A percentile compares a stretch with the other conserved stretches of the same genome.
Conservation (phyloP, 2,329 filamentous ascomycete species). For the Pseudomassariella vexata region DNA sequence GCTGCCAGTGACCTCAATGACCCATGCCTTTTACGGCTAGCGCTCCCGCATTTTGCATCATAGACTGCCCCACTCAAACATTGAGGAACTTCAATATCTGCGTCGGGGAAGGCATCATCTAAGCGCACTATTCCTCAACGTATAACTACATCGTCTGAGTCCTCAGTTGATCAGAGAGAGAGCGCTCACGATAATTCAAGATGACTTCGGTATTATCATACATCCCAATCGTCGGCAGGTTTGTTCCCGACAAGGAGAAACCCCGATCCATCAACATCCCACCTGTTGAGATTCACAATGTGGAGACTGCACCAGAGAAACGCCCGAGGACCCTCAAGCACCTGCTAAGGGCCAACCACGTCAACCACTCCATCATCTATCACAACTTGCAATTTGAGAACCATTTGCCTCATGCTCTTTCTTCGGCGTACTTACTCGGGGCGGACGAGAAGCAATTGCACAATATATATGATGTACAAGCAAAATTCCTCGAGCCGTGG, state of each 20-base stretch:
- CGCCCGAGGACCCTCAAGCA: conserved; percentile 81
- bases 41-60: conserved; percentile 7
- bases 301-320: conserved; percentile 77
- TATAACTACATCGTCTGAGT: too few species aligned
- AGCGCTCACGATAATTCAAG: conserved; percentile 3
- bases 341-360: conserved; percentile 84
- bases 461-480: conserved; percentile 72
- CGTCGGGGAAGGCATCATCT: too few species aligned
- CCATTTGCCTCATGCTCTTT: conserved; percentile 74
- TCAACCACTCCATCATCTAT: conserved; percentile 79
- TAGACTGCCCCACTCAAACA: neutral
- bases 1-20: neutral
- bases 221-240: conserved; percentile 32
- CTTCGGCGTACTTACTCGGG: conserved; percentile 80
- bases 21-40: neutral
- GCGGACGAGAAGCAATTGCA: conserved; percentile 68
- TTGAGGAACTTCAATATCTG: too few species aligned
- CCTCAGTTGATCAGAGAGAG: too few species aligned
- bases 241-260: conserved; percentile 24
- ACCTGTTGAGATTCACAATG: conserved; percentile 66
- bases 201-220: conserved; percentile 36
- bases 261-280: conserved; percentile 48
- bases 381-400: conserved; percentile 73
- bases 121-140: too few species aligned
- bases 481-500: conserved; percentile 72